Conservation (phyloP, 768 basidiomycete genomes). For the Paxillus involutus region DNA sequence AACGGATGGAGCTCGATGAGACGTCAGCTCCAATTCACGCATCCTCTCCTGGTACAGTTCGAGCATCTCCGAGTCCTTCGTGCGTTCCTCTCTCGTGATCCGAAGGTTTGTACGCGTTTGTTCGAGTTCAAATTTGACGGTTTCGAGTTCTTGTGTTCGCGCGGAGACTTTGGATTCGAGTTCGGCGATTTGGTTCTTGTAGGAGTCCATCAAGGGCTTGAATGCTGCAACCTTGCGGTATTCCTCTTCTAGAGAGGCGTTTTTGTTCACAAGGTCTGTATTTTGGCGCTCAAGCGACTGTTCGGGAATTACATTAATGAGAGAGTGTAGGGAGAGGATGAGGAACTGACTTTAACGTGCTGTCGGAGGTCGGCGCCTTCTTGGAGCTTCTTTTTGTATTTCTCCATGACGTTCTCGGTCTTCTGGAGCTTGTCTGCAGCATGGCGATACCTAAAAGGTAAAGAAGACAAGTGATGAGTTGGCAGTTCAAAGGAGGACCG, state of each 20-base stretch:
- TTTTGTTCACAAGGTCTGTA: conserved; percentile 86
- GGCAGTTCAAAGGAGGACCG: neutral
- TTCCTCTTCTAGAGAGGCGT: conserved; percentile 90
- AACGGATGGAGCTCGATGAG: conserved; percentile 45
- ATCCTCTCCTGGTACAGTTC: conserved; percentile 90
- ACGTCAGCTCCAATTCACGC: conserved; percentile 77
- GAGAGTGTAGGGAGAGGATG: neutral
- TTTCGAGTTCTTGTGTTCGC: conserved; percentile 70
- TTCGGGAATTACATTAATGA: neutral
- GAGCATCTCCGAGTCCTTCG: conserved; percentile 79
- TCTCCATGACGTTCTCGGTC: conserved; percentile 97
- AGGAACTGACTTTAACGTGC: conserved; percentile 65
- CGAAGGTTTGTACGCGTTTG: conserved; percentile 69
- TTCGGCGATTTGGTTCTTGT: conserved; percentile 82
- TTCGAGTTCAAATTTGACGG: conserved; percentile 73
- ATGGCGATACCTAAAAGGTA: conserved; percentile 71
- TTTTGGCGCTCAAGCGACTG: conserved; percentile 93
- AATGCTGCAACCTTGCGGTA: conserved; percentile 83
- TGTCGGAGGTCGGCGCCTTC: conserved; percentile 89
- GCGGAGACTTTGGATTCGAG: conserved; percentile 71
- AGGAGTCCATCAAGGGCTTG: conserved; percentile 89
- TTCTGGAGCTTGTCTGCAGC: conserved; percentile 91
- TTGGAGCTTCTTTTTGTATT: conserved; percentile 97
- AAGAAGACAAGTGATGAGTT: neutral
- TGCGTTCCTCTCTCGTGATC: conserved; percentile 65